A percentile compares a stretch with the other conserved stretches of the same genome.
Evolutionary conservation across 1,284 basidiomycete species (phyloP).

Genomic region (Malassezia arunalokei): DNA sequence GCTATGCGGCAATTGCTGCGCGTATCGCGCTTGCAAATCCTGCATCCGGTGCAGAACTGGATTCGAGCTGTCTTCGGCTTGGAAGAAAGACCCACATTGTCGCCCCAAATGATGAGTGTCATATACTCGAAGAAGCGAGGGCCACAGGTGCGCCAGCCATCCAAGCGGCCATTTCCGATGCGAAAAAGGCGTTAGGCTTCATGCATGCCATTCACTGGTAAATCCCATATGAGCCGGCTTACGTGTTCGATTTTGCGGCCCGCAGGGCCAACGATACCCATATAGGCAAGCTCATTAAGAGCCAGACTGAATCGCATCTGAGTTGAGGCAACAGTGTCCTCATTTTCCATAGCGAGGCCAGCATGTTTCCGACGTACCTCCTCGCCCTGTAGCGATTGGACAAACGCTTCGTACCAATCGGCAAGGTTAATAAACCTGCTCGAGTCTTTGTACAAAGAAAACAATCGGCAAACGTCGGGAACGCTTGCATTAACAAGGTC

Average conservation of each 20-base stretch:
- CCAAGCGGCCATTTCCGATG: background rate
- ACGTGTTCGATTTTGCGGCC: constrained; percentile 34
- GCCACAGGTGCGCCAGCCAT: background rate
- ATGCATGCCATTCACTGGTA: constrained; percentile 12
- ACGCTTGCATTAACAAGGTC: background rate
- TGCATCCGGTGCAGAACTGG: background rate
- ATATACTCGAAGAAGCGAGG: background rate
- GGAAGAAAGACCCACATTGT: no score
- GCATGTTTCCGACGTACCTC: constrained; percentile 1
- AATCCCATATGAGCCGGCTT: constrained; percentile 34
- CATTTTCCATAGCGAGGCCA: background rate
- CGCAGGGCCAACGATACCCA: constrained; percentile 35
- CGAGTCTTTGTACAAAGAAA: constrained; percentile 30
- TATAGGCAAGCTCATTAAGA: constrained; percentile 31
- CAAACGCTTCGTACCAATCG: constrained; percentile 40
- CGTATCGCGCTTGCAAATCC: background rate
- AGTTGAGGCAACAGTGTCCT: background rate
- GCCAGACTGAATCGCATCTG: constrained; percentile 36
- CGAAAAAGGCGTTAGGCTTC: background rate
- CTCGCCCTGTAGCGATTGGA: constrained; percentile 19
- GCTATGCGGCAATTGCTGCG: constrained; percentile 1
- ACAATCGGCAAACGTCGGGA: constrained; percentile 34
- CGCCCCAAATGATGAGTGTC: background rate
- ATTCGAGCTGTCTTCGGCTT: background rate
- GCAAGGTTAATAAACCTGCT: constrained; percentile 38